Evolutionary conservation across 1,284 basidiomycete species (phyloP).

Genomic region (Leccinum subrobustum): DNA sequence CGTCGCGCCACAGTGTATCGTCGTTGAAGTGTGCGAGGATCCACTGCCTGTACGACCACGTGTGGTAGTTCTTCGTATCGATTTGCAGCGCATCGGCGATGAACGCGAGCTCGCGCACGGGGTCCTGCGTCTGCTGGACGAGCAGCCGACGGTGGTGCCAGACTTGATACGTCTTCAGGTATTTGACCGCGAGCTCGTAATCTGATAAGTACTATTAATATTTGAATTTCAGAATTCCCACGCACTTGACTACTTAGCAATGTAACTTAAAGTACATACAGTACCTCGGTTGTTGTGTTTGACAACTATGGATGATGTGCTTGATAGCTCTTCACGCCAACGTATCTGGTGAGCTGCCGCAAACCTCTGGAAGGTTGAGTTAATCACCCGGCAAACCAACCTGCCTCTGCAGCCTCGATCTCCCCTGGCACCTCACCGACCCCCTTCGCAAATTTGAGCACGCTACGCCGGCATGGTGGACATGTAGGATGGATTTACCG

Average conservation of each 20-base stretch:
- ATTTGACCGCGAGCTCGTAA: slow-evolving; percentile 72
- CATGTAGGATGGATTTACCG: too few relatives aligned
- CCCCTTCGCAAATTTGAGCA: too few relatives aligned
- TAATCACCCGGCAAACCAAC: too few relatives aligned
- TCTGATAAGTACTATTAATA: too few relatives aligned
- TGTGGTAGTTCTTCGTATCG: slow-evolving; percentile 95
- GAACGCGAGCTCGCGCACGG: slow-evolving; percentile 73
- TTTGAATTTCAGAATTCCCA: too few relatives aligned
- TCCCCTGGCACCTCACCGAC: too few relatives aligned
- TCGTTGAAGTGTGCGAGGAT: slow-evolving; percentile 79
- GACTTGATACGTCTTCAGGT: slow-evolving; percentile 94
- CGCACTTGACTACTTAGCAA: too few relatives aligned
- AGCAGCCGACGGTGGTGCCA: slow-evolving; percentile 95
- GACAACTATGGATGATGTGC: background rate
- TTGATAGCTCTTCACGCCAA: slow-evolving; percentile 74
- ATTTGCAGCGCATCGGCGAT: slow-evolving; percentile 66
- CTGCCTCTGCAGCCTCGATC: too few relatives aligned
- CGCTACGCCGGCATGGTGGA: too few relatives aligned
- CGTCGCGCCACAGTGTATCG: slow-evolving; percentile 71
- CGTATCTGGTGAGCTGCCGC: slow-evolving; percentile 70
- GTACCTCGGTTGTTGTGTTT: background rate
- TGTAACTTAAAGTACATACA: too few relatives aligned
- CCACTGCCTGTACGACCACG: slow-evolving; percentile 95
- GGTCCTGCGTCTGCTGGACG: slow-evolving; percentile 54
- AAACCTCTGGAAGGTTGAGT: slow-evolving; percentile 47